Evolutionary conservation across 2,329 filamentous ascomycete species (phyloP), one percentile per base, ranked within the genome.

Genomic region (Torrubiellomyces zombiae): DNA sequence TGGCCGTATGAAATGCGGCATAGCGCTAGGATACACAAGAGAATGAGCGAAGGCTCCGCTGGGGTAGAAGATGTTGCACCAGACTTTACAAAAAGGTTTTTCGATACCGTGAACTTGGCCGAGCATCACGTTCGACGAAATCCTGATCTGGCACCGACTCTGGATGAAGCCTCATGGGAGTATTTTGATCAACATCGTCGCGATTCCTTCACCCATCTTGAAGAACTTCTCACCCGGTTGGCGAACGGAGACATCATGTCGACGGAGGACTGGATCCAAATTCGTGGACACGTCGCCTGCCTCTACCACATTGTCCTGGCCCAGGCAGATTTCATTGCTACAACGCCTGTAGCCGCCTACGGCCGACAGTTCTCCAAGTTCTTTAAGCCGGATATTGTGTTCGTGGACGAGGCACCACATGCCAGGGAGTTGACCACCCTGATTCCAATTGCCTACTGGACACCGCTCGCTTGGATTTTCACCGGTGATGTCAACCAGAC

Each of bases 311-410:
- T 45, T 2, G 51, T 56, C 0, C 36, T 61, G 0, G 32, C 31
- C 2, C 35, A 45, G 3, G 45, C 53, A 0, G 56, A 60, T 23
- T 60, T 60, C 25, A 43, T 62, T 2, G 55, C 56, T 0, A 57
- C 57, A 0, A 60, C 58, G 1, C 57, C 58, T 0, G 56, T 59
- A 1, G 54, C 56, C 3, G 50, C 53, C 0, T 48, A 43, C 4
- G 47, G 47, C 0, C 34, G 38, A 0, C n/a, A n/a, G n/a, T 55
- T 60, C 17, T 35, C 44, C 0, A 44, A 40, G 3, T 39, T 82
- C 6, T 81, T 83, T 16, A 75, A 77, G 34, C 80, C 82, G 0
- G 78, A 89, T 37, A 73, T 92, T 34, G 69, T 89, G 1, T 85
- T 92, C 42, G 79, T 91, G 33, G 82, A 85, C 21, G 81, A 91